Evolutionary conservation across 306 rosid species (phyloP).

Genomic region (Begonia peltatifolia): DNA sequence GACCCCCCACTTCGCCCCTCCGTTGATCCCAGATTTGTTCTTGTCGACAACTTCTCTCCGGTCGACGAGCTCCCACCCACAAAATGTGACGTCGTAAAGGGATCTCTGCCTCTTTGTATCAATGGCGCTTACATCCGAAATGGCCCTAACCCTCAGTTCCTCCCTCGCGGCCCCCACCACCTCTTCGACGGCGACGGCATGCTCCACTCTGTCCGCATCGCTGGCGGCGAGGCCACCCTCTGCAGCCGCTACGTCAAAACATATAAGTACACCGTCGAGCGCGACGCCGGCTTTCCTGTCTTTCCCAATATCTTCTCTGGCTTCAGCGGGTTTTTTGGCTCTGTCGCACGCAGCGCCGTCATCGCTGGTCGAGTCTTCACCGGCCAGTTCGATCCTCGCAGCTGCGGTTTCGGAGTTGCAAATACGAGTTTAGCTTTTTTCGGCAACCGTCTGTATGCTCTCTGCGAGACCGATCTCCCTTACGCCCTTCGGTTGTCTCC

Average conservation of each 20-base stretch:
- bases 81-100: conserved; percentile 32
- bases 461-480: conserved; percentile 81
- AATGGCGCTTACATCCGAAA: conserved; percentile 77
- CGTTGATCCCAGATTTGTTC: conserved; percentile 38
- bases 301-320: conserved; percentile 69
- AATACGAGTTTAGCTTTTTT: conserved; percentile 71
- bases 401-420: conserved; percentile 61
- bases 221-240: conserved; percentile 44
- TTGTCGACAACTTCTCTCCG: conserved; percentile 61
- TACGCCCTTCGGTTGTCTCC: conserved; percentile 24
- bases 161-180: conserved; percentile 89
- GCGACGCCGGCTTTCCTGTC: conserved; percentile 48
- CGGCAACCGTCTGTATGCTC: conserved; percentile 42
- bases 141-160: conserved; percentile 88
- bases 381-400: conserved; percentile 45
- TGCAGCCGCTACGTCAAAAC: conserved; percentile 75
- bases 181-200: conserved; percentile 91
- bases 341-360: conserved; percentile 64
- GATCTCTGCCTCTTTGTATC: conserved; percentile 41
- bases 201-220: conserved; percentile 59
- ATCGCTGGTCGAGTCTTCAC: conserved; percentile 36
- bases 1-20: conserved; percentile 55
- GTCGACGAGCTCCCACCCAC: conserved; percentile 72
- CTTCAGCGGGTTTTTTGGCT: conserved; percentile 41
- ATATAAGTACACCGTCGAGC: conserved; percentile 47